A percentile compares a stretch with the other conserved stretches of the same genome.
phyloP scores from a whole-genome alignment of 306 rosid species.

The Hylodesmum podocarpum region DNA sequence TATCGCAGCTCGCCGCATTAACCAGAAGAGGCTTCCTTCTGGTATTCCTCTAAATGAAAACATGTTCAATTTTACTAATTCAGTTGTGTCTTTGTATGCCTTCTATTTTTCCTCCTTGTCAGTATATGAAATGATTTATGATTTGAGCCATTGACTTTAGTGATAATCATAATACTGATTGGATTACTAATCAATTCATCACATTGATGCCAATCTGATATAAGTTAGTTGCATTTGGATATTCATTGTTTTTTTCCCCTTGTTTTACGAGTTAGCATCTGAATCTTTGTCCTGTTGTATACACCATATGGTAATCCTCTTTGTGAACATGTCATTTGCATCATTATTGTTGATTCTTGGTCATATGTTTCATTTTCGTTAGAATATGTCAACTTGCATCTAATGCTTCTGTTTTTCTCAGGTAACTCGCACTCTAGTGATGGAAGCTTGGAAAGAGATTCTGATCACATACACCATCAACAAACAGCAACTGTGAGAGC shows the following conservation, averaged over 20 bases:
- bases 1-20: constrained; percentile 50
- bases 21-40: constrained; percentile 69
- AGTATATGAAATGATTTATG: not conserved
- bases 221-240: constrained; percentile 10
- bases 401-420: constrained; percentile 37
- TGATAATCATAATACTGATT: no score
- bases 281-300: not conserved
- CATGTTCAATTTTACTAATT: not conserved
- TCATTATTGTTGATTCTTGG: not conserved
- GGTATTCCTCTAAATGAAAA: constrained; percentile 37
- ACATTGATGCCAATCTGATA: constrained; percentile 1
- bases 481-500: constrained; percentile 51
- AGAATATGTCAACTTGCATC: not conserved
- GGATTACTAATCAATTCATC: constrained; percentile 6
- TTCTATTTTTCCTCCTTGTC: not conserved
- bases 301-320: constrained; percentile 16
- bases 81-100: not conserved
- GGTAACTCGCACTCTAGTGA: constrained; percentile 55
- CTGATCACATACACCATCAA: constrained; percentile 34
- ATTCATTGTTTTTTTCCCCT: not conserved
- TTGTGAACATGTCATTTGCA: not conserved
- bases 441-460: constrained; percentile 55
- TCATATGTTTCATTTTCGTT: constrained; percentile 24
- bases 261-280: not conserved
- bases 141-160: not conserved